Evolutionary conservation across 1,284 basidiomycete species (phyloP).

Genomic region (Moesziomyces sp.): DNA sequence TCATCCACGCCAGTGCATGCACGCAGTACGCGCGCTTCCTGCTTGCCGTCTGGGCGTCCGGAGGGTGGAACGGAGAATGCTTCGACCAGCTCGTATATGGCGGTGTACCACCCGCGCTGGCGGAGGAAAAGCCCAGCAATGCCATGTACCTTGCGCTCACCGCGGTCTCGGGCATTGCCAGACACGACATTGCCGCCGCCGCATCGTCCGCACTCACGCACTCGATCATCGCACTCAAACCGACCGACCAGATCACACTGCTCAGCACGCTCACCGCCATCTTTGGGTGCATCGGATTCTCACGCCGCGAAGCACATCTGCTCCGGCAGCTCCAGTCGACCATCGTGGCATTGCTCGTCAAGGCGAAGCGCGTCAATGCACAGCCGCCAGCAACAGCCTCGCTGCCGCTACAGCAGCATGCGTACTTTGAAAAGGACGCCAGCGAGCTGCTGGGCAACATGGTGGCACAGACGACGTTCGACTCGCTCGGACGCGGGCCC

Average conservation of each 20-base stretch:
- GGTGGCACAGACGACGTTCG: slow-evolving; percentile 37
- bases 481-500: slow-evolving; percentile 31
- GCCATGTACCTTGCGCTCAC: slow-evolving; percentile 53
- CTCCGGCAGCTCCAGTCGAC: slow-evolving; percentile 56
- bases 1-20: slow-evolving; percentile 62
- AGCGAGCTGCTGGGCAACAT: slow-evolving; percentile 45
- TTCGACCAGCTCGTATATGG: slow-evolving; percentile 67
- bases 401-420: slow-evolving; percentile 32
- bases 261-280: slow-evolving; percentile 55
- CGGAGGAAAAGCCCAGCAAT: slow-evolving; percentile 45
- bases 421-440: slow-evolving; percentile 18
- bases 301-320: slow-evolving; percentile 56
- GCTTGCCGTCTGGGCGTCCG: slow-evolving; percentile 62
- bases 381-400: slow-evolving; percentile 18
- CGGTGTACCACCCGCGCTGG: slow-evolving; percentile 61
- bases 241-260: slow-evolving; percentile 60
- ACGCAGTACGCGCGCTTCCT: slow-evolving; percentile 63
- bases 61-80: slow-evolving; percentile 65
- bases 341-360: slow-evolving; percentile 50
- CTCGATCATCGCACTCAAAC: slow-evolving; percentile 56
- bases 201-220: slow-evolving; percentile 55
- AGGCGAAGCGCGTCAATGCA: slow-evolving; percentile 26
- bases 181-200: slow-evolving; percentile 61
- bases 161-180: slow-evolving; percentile 47
- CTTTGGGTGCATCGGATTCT: slow-evolving; percentile 62